A percentile compares a stretch with the other conserved stretches of the same genome.
Conservation (phyloP, 2,329 filamentous ascomycete species). For the Ambrosiella cleistominuta region DNA sequence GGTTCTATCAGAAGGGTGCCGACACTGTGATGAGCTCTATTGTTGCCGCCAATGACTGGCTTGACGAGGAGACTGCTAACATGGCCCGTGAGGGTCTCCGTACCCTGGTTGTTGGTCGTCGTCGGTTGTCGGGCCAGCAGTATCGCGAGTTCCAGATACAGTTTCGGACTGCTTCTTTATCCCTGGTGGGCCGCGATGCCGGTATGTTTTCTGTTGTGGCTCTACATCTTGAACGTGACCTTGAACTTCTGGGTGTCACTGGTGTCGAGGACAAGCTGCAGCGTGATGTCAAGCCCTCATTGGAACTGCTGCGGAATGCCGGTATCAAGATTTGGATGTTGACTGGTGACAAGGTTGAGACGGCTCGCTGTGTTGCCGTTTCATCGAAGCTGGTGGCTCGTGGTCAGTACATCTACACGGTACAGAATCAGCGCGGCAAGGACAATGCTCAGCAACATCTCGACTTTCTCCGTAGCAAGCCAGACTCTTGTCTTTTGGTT, state of each 20-base stretch:
- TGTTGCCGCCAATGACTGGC: slow-evolving; percentile 91
- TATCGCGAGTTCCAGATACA: slow-evolving; percentile 63
- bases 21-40: slow-evolving; percentile 97
- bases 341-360: slow-evolving; percentile 96
- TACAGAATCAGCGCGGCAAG: slow-evolving; percentile 68
- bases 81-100: slow-evolving; percentile 95
- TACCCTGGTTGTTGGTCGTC: slow-evolving; percentile 88
- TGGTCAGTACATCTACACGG: slow-evolving; percentile 90
- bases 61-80: slow-evolving; percentile 97
- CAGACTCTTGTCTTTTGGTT: slow-evolving; percentile 74
- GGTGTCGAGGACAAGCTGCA: slow-evolving; percentile 96
- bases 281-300: slow-evolving; percentile 81
- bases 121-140: slow-evolving; percentile 58
- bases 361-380: slow-evolving; percentile 86
- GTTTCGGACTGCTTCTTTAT: slow-evolving; percentile 65
- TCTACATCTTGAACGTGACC: slow-evolving; percentile 65
- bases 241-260: slow-evolving; percentile 91
- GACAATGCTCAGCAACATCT: slow-evolving; percentile 75
- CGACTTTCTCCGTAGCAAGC: slow-evolving; percentile 74
- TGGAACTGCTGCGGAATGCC: slow-evolving; percentile 88
- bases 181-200: slow-evolving; percentile 61
- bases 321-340: slow-evolving; percentile 99
- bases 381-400: slow-evolving; percentile 85
- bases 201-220: slow-evolving; percentile 67
- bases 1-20: slow-evolving; percentile 97